These are phyloP conservation scores for Sutorius eximius DNA, from an alignment of 1,284 basidiomycete species.

Conservation along the genomic window DNA sequence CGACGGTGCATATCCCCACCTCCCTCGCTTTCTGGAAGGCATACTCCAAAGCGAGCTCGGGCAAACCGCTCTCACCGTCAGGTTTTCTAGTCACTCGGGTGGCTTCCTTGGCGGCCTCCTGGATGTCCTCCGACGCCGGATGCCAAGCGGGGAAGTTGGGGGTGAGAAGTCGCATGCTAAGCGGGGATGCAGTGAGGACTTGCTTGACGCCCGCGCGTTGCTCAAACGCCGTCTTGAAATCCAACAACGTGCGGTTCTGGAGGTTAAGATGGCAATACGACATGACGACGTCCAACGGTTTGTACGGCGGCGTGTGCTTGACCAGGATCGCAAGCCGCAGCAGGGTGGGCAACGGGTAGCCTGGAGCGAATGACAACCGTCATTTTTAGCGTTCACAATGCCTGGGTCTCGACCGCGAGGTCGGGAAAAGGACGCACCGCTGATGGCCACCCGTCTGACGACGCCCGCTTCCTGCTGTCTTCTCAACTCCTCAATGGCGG, in stretches of 20 bases:
- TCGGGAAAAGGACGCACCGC: slow-evolving; percentile 48
- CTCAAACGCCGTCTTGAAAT: slow-evolving; percentile 63
- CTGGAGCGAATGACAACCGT: slow-evolving; percentile 29
- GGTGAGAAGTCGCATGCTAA: slow-evolving; percentile 90
- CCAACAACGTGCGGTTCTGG: slow-evolving; percentile 71
- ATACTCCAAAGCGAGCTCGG: slow-evolving; percentile 74
- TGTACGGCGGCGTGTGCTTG: slow-evolving; percentile 58
- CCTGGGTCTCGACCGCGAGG: background rate
- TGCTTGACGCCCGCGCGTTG: slow-evolving; percentile 66
- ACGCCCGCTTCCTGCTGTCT: slow-evolving; percentile 79
- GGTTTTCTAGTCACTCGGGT: slow-evolving; percentile 17
- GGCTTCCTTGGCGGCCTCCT: slow-evolving; percentile 38
- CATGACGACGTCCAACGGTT: slow-evolving; percentile 78
- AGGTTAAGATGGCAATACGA: slow-evolving; percentile 87
- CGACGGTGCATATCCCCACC: slow-evolving; percentile 65
- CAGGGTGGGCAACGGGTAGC: slow-evolving; percentile 87
- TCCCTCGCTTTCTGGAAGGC: slow-evolving; percentile 54
- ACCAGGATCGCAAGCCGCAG: slow-evolving; percentile 82
- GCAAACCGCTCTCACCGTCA: slow-evolving; percentile 41
- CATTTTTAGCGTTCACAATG: background rate
- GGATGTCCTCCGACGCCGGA: slow-evolving; percentile 65
- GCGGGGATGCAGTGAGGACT: slow-evolving; percentile 83
- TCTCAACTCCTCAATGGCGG: slow-evolving; percentile 71
- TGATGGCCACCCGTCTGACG: slow-evolving; percentile 81
- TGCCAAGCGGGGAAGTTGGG: slow-evolving; percentile 79